phyloP scores from a whole-genome alignment of 163 green algal genomes.

The Scenedesmus sp. region DNA sequence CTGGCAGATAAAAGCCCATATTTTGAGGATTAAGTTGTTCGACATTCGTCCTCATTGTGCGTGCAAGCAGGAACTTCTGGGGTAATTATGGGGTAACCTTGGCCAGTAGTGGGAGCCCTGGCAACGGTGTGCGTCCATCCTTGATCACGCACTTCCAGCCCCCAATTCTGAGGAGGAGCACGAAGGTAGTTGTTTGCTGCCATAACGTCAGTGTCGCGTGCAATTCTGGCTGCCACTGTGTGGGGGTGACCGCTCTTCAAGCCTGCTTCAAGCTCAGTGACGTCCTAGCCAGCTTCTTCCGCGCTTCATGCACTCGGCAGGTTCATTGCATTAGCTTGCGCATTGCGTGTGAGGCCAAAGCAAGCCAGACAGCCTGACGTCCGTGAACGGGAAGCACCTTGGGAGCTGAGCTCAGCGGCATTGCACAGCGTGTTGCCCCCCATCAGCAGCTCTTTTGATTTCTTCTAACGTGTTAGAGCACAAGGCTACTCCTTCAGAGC shows the following conservation, averaged over 20 bases:
- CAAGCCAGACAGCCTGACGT: not conserved
- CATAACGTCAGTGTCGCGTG: not conserved
- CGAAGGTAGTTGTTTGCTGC: not conserved
- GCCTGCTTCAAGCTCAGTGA: not conserved
- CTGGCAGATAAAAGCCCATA: not conserved
- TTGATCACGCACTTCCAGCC: not conserved
- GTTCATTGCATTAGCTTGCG: not conserved
- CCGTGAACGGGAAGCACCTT: not conserved
- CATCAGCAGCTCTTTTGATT: not conserved
- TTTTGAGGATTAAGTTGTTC: not conserved
- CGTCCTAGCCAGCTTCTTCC: not conserved
- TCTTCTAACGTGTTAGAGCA: not conserved
- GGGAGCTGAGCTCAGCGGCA: not conserved
- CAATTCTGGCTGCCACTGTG: not conserved
- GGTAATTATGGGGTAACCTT: not conserved
- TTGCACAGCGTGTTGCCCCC: not conserved
- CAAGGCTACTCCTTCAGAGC: not conserved
- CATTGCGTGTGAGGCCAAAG: not conserved
- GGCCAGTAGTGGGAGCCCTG: not conserved
- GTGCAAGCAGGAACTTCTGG: not conserved
- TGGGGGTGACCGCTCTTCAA: not conserved
- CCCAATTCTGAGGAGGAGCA: not conserved
- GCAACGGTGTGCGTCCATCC: constrained; percentile 2
- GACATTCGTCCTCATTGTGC: not conserved
- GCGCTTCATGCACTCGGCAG: not conserved